phyloP scores from a whole-genome alignment of 345 rosid species.

The Populus davidiana region DNA sequence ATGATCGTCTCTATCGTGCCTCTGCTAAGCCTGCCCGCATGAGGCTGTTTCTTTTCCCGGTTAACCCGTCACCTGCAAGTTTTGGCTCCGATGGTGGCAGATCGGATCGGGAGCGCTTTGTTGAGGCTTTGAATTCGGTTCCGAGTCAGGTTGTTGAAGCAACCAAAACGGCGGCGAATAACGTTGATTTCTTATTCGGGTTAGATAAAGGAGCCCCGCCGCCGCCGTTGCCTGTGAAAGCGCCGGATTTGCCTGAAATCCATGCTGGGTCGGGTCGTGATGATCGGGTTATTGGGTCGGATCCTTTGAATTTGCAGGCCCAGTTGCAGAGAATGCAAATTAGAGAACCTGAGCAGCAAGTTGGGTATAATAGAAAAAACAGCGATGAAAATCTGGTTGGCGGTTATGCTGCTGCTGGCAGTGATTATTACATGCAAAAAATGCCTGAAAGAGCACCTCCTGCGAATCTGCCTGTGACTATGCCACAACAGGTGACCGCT shows the following conservation, averaged over 20 bases:
- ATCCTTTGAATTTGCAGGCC: conserved; percentile 48
- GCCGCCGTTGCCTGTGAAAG: conserved; percentile 26
- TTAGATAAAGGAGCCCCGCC: conserved; percentile 47
- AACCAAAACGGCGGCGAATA: conserved; percentile 26
- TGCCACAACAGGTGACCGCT: conserved; percentile 30
- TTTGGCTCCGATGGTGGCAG: conserved; percentile 55
- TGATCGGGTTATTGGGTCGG: conserved; percentile 42
- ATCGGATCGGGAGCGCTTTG: conserved; percentile 76
- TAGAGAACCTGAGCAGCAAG: conserved; percentile 43
- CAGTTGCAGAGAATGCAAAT: conserved; percentile 78
- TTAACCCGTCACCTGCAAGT: conserved; percentile 27
- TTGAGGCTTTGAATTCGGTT: conserved; percentile 64
- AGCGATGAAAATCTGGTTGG: conserved; percentile 39
- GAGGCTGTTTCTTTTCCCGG: conserved; percentile 77
- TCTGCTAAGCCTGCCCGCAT: conserved; percentile 78
- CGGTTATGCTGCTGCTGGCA: conserved; percentile 36
- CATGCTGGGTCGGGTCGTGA: conserved; percentile 26
- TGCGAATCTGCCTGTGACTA: conserved; percentile 23
- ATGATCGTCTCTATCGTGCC: conserved; percentile 70
- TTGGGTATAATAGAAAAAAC: conserved; percentile 42
- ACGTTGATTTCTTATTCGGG: conserved; percentile 77
- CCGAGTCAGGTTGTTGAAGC: conserved; percentile 33
- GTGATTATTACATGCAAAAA: conserved; percentile 46
- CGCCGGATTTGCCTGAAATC: conserved; percentile 24
- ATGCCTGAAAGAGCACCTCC: conserved; percentile 41